Percentiles rank a stretch among this genome's conserved stretches.
These are phyloP conservation scores for Fusarium sp. DNA, from an alignment of 2,329 filamentous ascomycete species.

Conservation along the genomic window DNA sequence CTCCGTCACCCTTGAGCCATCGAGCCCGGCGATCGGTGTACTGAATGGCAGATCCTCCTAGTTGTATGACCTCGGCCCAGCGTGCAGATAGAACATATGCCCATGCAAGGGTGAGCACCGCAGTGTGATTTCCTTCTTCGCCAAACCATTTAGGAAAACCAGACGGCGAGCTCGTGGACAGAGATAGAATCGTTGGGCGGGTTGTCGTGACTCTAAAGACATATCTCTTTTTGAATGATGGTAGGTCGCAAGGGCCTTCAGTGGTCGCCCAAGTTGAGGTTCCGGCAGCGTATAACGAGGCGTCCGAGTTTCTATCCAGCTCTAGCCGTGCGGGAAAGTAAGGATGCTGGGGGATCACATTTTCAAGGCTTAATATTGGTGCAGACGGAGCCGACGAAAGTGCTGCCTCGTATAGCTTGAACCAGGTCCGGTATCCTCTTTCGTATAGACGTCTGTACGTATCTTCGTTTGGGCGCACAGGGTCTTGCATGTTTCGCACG, in stretches of 20 bases:
- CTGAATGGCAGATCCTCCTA: background rate
- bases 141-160: background rate
- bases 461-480: conserved; percentile 9
- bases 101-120: conserved; percentile 29
- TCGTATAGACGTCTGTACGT: conserved; percentile 4
- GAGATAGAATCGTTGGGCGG: background rate
- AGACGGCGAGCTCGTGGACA: background rate
- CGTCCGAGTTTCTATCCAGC: background rate
- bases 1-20: background rate
- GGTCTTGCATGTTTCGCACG: background rate
- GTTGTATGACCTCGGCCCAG: conserved; percentile 26
- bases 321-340: background rate
- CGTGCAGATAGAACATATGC: conserved; percentile 26
- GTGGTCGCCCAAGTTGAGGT: conserved; percentile 5
- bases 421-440: conserved; percentile 12
- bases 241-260: background rate
- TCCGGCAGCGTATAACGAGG: background rate
- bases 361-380: conserved; percentile 1
- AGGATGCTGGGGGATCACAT: conserved; percentile 10
- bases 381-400: background rate
- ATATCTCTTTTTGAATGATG: background rate
- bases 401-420: background rate
- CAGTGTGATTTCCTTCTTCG: background rate
- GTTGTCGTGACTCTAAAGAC: background rate
- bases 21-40: background rate